phyloP scores from a whole-genome alignment of 2,329 filamentous ascomycete genomes.

The Leptosphaerulina australis region DNA sequence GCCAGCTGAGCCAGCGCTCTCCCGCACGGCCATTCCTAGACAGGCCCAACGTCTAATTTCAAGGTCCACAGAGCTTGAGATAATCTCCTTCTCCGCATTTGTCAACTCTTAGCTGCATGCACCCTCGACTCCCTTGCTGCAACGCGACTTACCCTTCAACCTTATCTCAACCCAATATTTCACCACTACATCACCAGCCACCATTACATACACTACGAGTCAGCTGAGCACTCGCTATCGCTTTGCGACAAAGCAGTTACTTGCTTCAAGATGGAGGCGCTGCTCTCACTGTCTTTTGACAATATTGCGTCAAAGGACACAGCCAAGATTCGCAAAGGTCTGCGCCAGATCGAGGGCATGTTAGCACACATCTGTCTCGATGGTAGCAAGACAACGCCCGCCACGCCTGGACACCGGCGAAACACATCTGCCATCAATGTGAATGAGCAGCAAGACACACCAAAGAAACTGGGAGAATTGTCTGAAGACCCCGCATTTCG shows the following conservation, averaged over 20 bases:
- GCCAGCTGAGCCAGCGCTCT: conserved; percentile 18
- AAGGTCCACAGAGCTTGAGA: conserved; percentile 25
- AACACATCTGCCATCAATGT: conserved; percentile 47
- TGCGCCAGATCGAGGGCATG: conserved; percentile 91
- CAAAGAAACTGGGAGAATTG: conserved; percentile 68
- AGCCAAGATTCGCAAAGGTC: conserved; percentile 87
- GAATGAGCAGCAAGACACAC: conserved; percentile 38
- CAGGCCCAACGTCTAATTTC: conserved; percentile 20
- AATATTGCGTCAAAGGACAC: conserved; percentile 93
- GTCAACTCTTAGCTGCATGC: conserved; percentile 34
- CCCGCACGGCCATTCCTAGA: conserved; percentile 22
- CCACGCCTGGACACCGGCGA: conserved; percentile 43
- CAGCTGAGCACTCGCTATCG: conserved; percentile 8
- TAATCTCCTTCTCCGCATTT: conserved; percentile 34
- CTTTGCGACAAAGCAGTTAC: conserved; percentile 6
- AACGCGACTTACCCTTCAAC: conserved; percentile 9
- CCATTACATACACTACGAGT: conserved; percentile 1
- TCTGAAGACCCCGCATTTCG: conserved; percentile 85
- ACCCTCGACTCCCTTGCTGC: conserved; percentile 23
- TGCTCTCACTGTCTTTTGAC: conserved; percentile 92
- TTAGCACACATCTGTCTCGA: conserved; percentile 93
- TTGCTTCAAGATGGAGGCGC: conserved; percentile 73
- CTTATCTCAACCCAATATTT: conserved; percentile 4
- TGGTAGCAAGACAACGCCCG: conserved; percentile 40
- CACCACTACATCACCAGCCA: conserved; percentile 9